Base-by-base conservation (phyloP, 495 filamentous ascomycete genomes). In the Trichoderma gamsii region DNA sequence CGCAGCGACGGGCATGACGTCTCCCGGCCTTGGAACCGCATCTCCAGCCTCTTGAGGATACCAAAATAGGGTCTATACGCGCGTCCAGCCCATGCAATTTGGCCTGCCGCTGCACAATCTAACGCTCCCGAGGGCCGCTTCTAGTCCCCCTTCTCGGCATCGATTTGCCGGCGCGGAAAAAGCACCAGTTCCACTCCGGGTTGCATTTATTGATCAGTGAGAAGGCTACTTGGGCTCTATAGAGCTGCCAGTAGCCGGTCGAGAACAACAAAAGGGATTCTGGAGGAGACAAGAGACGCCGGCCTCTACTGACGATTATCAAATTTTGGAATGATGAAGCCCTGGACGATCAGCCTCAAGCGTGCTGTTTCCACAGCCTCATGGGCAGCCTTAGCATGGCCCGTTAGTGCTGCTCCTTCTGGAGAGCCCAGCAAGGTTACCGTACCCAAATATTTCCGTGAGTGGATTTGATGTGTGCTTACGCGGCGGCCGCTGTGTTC, bases 401-500 rank as follows among this genome's bases (percentile, higher is more conserved):
- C 16, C 15, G 12, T 61, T 32, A 18, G 56, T 61, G 56, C 56
- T 61, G 56, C 25, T 32, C 56, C 56, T 13, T 29, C 56, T 13
- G 56, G 16, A 29, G 27, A 61, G 25, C 9, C 51, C 51, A 61
- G 16, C 25, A 18, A 61, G 23, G 56, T 23, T 61, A 15, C 56
- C 29, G 56, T 29, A 13, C 56, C 56, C 23, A 61, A 61, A 61
- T 61, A 61, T 61, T 61, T 61, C 56, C 25, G 56, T 61, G 27
- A 61, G 56, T 61, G 56, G 25, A 52, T 52, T 21, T n/a, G 4
- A 23, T 23, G 49, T 9, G n/a, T 23, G 49, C 5, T 52, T 86
- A 82, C 73, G 84, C 77, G 67, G 41, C 43, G 41, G 16, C 46
- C 46, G 63, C 35, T 43, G 29, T 29, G 49, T 69, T 44, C 65